Conservation (phyloP, 148 eudicot genomes). For the Beta vulgaris region DNA sequence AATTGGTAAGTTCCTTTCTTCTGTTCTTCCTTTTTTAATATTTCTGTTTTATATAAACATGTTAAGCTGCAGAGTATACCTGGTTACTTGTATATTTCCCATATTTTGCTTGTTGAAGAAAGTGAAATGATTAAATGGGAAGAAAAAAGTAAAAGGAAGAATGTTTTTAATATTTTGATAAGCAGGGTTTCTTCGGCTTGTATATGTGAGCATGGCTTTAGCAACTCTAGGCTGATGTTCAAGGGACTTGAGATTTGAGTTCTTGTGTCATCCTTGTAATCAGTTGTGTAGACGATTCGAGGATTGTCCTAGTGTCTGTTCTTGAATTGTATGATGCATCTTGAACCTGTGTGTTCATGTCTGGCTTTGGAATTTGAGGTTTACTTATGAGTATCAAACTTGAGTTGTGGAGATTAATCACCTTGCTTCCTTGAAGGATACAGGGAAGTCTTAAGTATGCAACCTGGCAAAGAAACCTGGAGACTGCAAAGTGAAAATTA, state of each 20-base stretch:
- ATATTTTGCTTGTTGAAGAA: neutral
- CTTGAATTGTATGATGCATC: neutral
- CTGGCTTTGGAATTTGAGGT: neutral
- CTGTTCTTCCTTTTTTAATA: neutral
- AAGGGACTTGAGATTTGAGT: neutral
- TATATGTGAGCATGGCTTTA: neutral
- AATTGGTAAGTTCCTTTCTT: slow-evolving; percentile 71
- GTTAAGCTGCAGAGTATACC: neutral
- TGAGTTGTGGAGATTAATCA: neutral
- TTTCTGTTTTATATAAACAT: neutral
- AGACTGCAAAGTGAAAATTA: neutral
- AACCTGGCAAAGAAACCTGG: slow-evolving; percentile 2
- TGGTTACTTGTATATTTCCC: neutral
- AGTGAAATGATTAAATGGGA: neutral
- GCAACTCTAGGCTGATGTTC: neutral
- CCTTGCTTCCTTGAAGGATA: neutral
- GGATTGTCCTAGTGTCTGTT: neutral
- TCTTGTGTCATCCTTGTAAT: neutral
- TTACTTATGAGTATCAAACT: neutral
- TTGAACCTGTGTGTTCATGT: neutral
- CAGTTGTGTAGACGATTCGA: neutral
- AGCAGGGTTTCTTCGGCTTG: neutral
- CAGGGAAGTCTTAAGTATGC: neutral
- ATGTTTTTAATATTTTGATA: neutral
- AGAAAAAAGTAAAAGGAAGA: neutral